Conservation (phyloP, 2,329 filamentous ascomycete species). For the Xylariales sp. region DNA sequence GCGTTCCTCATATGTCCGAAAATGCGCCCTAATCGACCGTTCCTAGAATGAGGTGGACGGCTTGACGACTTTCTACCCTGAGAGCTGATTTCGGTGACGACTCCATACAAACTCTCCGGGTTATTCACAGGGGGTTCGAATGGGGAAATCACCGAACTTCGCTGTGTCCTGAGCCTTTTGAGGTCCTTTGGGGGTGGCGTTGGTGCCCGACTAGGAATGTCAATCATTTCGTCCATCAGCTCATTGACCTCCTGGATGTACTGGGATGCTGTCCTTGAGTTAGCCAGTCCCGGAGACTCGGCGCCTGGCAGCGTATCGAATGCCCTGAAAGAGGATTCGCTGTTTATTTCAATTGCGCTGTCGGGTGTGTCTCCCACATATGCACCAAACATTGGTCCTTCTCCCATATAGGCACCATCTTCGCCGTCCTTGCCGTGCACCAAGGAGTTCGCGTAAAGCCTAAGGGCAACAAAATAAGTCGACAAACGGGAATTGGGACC, state of each 20-base stretch:
- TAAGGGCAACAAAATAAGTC: slow-evolving; percentile 64
- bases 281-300: neutral
- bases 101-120: slow-evolving; percentile 15
- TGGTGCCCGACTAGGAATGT: slow-evolving; percentile 24
- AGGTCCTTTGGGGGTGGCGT: slow-evolving; percentile 28
- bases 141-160: slow-evolving; percentile 20
- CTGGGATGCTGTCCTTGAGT: slow-evolving; percentile 12
- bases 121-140: slow-evolving; percentile 16
- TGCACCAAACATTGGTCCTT: slow-evolving; percentile 21
- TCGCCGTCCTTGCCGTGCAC: slow-evolving; percentile 11
- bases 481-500: slow-evolving; percentile 66
- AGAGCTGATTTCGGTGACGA: slow-evolving; percentile 23
- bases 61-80: slow-evolving; percentile 5
- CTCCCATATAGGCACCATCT: slow-evolving; percentile 22
- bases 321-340: slow-evolving; percentile 20
- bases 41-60: neutral
- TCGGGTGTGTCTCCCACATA: slow-evolving; percentile 34
- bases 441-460: slow-evolving; percentile 49
- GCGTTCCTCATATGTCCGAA: slow-evolving; percentile 22
- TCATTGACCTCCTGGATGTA: slow-evolving; percentile 25
- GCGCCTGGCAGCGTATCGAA: slow-evolving; percentile 11
- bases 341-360: slow-evolving; percentile 34
- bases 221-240: slow-evolving; percentile 19
- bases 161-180: slow-evolving; percentile 23
- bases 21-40: slow-evolving; percentile 16